Evolutionary conservation across 352 stramenopile species (phyloP).

Genomic region (Pythium biforme): DNA sequence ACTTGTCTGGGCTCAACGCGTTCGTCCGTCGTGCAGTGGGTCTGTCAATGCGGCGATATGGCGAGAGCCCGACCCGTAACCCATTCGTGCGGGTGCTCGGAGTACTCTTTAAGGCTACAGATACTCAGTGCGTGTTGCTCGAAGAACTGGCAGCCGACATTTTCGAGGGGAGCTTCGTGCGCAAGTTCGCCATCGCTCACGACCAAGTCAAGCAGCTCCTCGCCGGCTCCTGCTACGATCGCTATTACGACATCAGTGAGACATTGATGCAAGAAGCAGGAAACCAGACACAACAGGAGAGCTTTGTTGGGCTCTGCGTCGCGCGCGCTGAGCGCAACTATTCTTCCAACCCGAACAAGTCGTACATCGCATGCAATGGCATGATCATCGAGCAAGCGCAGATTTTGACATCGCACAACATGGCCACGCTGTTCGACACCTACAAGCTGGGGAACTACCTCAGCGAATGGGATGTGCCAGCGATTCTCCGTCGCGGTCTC

Average conservation of each 20-base stretch:
- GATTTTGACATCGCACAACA: constrained; percentile 29
- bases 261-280: neutral
- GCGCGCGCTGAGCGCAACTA: neutral
- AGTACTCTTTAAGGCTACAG: constrained; percentile 1
- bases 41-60: constrained; percentile 3
- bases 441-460: constrained; percentile 8
- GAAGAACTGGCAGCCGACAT: constrained; percentile 28
- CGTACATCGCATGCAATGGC: constrained; percentile 12
- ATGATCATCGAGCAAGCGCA: constrained; percentile 27
- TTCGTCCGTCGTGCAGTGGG: constrained; percentile 8
- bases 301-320: neutral
- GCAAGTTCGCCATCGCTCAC: constrained; percentile 17
- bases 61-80: constrained; percentile 15
- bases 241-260: constrained; percentile 18
- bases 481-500: constrained; percentile 11
- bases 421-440: constrained; percentile 19
- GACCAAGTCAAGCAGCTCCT: constrained; percentile 9
- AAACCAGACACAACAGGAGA: neutral
- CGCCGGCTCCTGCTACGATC: constrained; percentile 18
- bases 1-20: constrained; percentile 9
- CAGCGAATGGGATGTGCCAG: constrained; percentile 9
- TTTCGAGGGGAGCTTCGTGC: constrained; percentile 23
- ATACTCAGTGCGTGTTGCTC: constrained; percentile 10
- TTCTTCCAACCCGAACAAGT: neutral
- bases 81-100: constrained; percentile 5